phyloP scores from a whole-genome alignment of 768 basidiomycete species.

The Xanthoconium purpureum region DNA sequence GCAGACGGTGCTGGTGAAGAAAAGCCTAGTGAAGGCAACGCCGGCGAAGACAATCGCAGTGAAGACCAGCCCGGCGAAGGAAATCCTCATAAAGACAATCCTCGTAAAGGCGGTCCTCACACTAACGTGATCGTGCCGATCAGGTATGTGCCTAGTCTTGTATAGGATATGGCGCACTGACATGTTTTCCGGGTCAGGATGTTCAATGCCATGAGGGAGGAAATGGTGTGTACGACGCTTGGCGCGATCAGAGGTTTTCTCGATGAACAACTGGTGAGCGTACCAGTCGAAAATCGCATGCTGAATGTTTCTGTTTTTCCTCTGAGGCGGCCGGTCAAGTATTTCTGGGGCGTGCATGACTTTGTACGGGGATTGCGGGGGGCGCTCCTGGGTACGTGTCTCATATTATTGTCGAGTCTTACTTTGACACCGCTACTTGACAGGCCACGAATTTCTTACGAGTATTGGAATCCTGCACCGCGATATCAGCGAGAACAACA shows the following conservation, averaged over 20 bases:
- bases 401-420: too few species aligned
- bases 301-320: not conserved
- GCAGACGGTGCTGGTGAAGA: too few species aligned
- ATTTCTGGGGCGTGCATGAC: constrained; percentile 1
- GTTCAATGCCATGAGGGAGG: not conserved
- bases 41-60: too few species aligned
- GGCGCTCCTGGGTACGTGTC: not conserved
- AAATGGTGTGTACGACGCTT: not conserved
- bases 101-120: not conserved
- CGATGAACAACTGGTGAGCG: not conserved
- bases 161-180: not conserved
- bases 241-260: not conserved
- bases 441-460: not conserved
- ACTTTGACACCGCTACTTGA: not conserved
- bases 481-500: constrained; percentile 1
- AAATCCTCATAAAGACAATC: too few species aligned
- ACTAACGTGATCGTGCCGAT: not conserved
- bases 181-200: not conserved
- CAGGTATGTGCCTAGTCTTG: not conserved
- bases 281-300: not conserved
- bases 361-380: not conserved
- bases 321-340: not conserved
- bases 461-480: not conserved
- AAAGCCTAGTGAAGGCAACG: too few species aligned
- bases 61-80: too few species aligned